Evolutionary conservation across 352 stramenopile species (phyloP), one percentile per base, ranked within the genome.

Genomic region (Globisporangium parvum): DNA sequence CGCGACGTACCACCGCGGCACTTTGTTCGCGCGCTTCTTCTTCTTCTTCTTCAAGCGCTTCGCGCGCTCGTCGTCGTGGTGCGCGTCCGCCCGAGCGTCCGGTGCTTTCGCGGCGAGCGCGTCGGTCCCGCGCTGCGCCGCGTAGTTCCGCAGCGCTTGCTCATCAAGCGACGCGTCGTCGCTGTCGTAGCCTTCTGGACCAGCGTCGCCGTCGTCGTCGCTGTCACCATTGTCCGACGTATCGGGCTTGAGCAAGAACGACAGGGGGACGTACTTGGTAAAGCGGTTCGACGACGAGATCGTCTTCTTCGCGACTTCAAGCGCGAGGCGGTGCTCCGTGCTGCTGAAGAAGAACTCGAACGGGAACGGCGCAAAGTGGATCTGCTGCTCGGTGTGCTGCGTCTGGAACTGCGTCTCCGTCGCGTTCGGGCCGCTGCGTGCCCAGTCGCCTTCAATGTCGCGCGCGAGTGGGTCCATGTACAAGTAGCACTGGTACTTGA

Each of bases 201-300:
- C 75, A 23, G 80, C 78, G 41, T 71, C 55, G 12, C 67, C 80
- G 6, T 73, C 69, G 17, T 93, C 82, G 17, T 93, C 83, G 59
- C 80, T 91, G 24, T 91, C 80, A 12, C 63, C 69, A 31, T 73
- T 71, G 52, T 80, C 80, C 31, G 76, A 87, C 9, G 78, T 90
- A 42, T 92, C 78, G 1, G 78, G 76, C 14, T 83, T 88, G 23
- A 93, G 53, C 45, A 93, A 50, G 48, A 93, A 93, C 23, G 82
- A 90, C 17, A 91, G 66, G 2, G 82, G 82, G 66, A 93, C 78
- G 42, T 85, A 93, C 51, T 75, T 74, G 8, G 77, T 82, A 45
- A 93, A 93, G 15, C 80, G 70, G 55, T 93, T 90, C 6, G 80
- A 89, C 2, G 80, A 90, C 35, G 82, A 91, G 24, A 90, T 85